Evolutionary conservation across 768 basidiomycete genomes (phyloP).

Genomic region (Mycena amicta): DNA sequence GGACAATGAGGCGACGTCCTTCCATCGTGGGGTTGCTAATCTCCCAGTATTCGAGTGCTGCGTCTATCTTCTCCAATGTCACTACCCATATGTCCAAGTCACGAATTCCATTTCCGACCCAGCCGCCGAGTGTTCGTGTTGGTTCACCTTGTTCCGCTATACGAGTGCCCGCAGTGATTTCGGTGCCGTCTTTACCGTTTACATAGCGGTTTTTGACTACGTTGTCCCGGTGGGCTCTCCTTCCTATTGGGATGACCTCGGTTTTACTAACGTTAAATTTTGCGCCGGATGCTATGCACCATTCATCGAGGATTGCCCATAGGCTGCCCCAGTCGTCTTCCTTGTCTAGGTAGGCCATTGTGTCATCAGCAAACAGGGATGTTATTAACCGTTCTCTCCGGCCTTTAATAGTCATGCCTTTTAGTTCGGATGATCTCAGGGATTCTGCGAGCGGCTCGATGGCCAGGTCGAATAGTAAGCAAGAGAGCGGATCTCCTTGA

Average conservation of each 20-base stretch:
- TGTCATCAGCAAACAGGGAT: constrained; percentile 29
- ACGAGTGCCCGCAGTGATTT: constrained; percentile 9
- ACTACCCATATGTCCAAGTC: constrained; percentile 11
- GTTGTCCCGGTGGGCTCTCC: not conserved
- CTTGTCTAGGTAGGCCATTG: constrained; percentile 21
- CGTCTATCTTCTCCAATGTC: constrained; percentile 12
- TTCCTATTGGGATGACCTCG: no score
- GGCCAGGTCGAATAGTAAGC: no score
- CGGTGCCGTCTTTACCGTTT: constrained; percentile 30
- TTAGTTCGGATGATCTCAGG: not conserved
- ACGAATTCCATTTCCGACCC: constrained; percentile 11
- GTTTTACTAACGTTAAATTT: no score
- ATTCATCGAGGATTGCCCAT: constrained; percentile 10
- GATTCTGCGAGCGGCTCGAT: not conserved
- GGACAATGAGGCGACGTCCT: not conserved
- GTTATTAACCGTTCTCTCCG: constrained; percentile 1
- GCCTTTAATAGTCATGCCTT: constrained; percentile 1
- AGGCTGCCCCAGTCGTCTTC: no score
- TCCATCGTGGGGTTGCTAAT: no score
- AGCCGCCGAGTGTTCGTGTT: constrained; percentile 12
- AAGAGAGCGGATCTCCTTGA: constrained; percentile 24
- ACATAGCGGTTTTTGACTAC: not conserved
- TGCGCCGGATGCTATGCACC: no score
- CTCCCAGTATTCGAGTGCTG: no score
- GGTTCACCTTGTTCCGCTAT: constrained; percentile 17